Evolutionary conservation across 495 filamentous ascomycete species (phyloP), one percentile per base, ranked within the genome.

Genomic region (Penicillium nucicola): DNA sequence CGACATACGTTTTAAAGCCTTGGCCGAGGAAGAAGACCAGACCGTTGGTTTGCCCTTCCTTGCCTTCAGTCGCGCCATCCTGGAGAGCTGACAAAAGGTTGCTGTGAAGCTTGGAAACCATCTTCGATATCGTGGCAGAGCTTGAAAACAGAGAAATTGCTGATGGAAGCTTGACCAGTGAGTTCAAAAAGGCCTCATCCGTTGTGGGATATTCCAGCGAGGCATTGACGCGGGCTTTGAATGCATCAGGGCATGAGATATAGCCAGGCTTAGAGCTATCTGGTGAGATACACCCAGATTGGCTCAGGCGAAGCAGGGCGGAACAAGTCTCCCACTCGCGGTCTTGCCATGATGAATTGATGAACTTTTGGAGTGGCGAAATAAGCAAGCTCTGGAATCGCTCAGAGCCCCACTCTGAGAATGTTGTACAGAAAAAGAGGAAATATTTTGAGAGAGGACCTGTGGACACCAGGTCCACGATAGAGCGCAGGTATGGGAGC

Each of bases 341-440:
- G 9, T 77, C 66, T 28, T 74, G 73, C 90, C 90, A 95, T 46
- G 87, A 83, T 5, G 77, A 75, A 48, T 82, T 70, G 51, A 95
- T 75, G 55, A 90, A 96, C 84, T 79, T 89, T 62, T 92, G 86
- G 53, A 97, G 89, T 55, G 89, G 82, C 42, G 89, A 89, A 11
- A 90, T 72, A 10, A 95, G 70, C 10, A 96, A 75, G 43, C 80
- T 80, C 36, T 84, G 75, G 63, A 97, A 98, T 35, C 89, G 78
- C 45, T 92, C 86, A 9, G 76, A 60, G 36, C 87, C 84, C 48
- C 91, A 71, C 34, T 88, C 80, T 0, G 86, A 81, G 53, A 92
- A 83, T 28, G 88, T 85, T 12, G 84, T 84, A 64, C 88, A 97
- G 61, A 96, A 97, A 5, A 82, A 76, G 39, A 97, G 72, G 66